Evolutionary conservation across 768 basidiomycete species (phyloP), one percentile per base, ranked within the genome.

Genomic region (Gyrodon lividus): DNA sequence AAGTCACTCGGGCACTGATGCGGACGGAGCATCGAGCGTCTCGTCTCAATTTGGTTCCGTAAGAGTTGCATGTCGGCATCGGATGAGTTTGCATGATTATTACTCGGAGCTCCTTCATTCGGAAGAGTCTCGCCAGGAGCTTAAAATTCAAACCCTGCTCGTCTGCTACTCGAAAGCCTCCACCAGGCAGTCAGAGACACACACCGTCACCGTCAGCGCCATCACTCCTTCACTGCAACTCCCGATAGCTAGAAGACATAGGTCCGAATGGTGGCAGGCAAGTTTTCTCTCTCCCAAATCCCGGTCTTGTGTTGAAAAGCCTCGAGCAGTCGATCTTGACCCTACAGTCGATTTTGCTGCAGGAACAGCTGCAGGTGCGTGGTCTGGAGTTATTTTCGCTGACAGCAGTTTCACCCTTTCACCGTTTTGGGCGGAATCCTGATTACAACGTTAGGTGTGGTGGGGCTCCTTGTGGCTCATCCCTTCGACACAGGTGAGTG

Each of bases 291-390:
- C 31, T 17, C 20, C n/a, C 10, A 38, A n/a, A 12, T 20, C 33
- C 19, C 14, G 9, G 12, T 44, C 26, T 43, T 42, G 30, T 41
- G 37, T 49, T 65, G 37, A 57, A 8, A 6, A 6, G 26, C 8
- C n/a, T 43, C 28, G 3, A 5, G 23, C 47, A 64, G 61, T 54
- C 44, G 61, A 67, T 40, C 75, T 84, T 35, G 74, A 83, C 59
- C 87, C 89, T 2, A 78, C 78, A 2, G 66, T 89, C 19, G 89
- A 95, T 64, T 92, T 93, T 66, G 64, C 82, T 37, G 89, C 89
- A 5, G 92, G 92, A 5, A 90, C 89, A 0, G 70, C 85, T 30
- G 83, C 84, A 51, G 80, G 81, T 78, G 39, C 3, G 66, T 12
- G 24, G n/a, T 30, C 17, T 17, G 6, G 17, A 24, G 19, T 4